phyloP scores from a whole-genome alignment of 495 filamentous ascomycete genomes.

The Chaetomium cochliodes region DNA sequence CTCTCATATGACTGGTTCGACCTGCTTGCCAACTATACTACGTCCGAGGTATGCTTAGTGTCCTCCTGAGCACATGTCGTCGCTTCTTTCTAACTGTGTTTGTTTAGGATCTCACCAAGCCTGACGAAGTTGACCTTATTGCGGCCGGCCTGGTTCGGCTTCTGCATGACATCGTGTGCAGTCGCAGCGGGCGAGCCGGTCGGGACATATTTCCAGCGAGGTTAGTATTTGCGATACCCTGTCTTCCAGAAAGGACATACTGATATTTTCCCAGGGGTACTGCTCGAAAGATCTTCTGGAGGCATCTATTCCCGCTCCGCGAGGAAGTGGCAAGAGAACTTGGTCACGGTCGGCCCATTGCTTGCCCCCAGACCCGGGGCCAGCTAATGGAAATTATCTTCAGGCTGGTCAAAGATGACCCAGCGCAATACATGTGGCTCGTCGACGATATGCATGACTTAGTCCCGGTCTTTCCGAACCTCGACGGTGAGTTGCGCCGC shows the following conservation, averaged over 20 bases:
- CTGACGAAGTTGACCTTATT: slow-evolving; percentile 48
- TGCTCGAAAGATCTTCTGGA: slow-evolving; percentile 59
- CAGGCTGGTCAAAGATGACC: slow-evolving; percentile 56
- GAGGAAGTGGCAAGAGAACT: slow-evolving; percentile 40
- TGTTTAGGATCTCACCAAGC: slow-evolving; percentile 50
- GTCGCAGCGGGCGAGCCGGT: slow-evolving; percentile 1
- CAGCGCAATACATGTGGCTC: slow-evolving; percentile 47
- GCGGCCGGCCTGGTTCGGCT: slow-evolving; percentile 47
- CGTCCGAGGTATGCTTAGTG: slow-evolving; percentile 29
- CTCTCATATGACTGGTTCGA: slow-evolving; percentile 28
- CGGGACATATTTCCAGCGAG: slow-evolving; percentile 16
- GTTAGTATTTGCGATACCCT: neutral
- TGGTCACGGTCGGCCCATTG: slow-evolving; percentile 41
- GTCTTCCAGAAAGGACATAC: neutral
- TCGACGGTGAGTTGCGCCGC: slow-evolving; percentile 32
- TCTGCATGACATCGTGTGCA: slow-evolving; percentile 27
- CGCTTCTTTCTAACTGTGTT: neutral
- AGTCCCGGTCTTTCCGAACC: slow-evolving; percentile 34
- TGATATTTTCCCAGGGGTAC: slow-evolving; percentile 42
- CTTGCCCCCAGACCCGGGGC: slow-evolving; percentile 56
- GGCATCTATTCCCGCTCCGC: slow-evolving; percentile 66
- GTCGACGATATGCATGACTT: slow-evolving; percentile 56
- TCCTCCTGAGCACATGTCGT: neutral
- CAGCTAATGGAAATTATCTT: slow-evolving; percentile 64
- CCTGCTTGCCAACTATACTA: slow-evolving; percentile 34